Percentiles rank a stretch among this genome's conserved stretches.
These are phyloP conservation scores for Pinus tabuliformis DNA, from an alignment of 75 land plant species.

Conservation along the genomic window DNA sequence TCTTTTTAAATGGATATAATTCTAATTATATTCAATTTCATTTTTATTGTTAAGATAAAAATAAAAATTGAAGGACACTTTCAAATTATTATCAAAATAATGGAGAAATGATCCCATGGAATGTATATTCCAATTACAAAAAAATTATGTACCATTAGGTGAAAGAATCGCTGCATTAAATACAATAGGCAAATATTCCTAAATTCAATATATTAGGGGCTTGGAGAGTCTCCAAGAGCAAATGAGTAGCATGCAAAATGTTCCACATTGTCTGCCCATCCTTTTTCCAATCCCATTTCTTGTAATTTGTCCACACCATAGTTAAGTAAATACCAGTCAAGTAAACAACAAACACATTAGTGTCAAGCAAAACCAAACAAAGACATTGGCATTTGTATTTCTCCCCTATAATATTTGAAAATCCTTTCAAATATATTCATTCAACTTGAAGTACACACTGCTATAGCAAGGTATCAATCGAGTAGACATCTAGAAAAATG, in stretches of 20 bases:
- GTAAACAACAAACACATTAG: not conserved
- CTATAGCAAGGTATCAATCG: not conserved
- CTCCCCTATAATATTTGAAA: not conserved
- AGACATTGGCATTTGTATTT: not conserved
- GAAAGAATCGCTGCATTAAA: no score
- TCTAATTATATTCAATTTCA: no score
- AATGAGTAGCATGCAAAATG: not conserved
- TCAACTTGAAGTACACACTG: not conserved
- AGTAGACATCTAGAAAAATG: not conserved
- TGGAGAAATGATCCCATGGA: no score
- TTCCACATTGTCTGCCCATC: not conserved
- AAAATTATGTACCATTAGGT: no score
- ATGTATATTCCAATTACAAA: no score
- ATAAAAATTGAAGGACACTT: no score
- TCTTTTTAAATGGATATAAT: no score
- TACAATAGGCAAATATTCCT: no score
- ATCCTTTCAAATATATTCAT: not conserved
- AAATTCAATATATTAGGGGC: not conserved
- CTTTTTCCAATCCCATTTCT: no score
- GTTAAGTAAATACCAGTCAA: not conserved
- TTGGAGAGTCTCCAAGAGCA: not conserved
- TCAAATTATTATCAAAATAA: no score
- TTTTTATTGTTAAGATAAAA: no score
- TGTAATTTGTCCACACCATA: conserved; percentile 41
- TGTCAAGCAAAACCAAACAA: not conserved